These are phyloP conservation scores for Anacardium occidentale DNA, from an alignment of 345 rosid species.

Conservation along the genomic window DNA sequence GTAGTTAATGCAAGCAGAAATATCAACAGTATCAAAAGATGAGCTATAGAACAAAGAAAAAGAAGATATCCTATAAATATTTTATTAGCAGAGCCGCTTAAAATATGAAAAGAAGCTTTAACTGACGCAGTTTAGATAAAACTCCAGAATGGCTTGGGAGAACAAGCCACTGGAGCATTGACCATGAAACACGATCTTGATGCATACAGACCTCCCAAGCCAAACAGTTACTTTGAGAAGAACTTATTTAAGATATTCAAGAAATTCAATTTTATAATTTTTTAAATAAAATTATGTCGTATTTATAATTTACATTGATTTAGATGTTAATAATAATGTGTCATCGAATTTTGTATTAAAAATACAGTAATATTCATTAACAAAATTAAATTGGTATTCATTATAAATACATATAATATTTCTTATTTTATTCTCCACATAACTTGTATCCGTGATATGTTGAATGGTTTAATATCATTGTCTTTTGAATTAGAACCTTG, in stretches of 20 bases:
- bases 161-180: neutral
- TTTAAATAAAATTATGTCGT: no score
- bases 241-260: neutral
- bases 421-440: neutral
- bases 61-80: neutral
- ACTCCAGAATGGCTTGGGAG: no score
- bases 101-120: neutral
- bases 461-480: no score
- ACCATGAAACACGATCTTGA: neutral
- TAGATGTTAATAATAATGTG: no score
- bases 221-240: neutral
- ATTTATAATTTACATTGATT: no score
- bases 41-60: neutral
- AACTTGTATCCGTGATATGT: neutral
- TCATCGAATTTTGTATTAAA: no score
- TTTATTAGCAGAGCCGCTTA: neutral
- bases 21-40: slow-evolving; percentile 18
- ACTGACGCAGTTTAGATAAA: neutral
- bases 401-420: no score
- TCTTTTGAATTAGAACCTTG: no score
- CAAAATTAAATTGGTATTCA: no score
- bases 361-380: no score
- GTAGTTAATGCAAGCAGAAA: slow-evolving; percentile 16
- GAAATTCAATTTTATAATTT: neutral
- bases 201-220: neutral